phyloP scores from a whole-genome alignment of 2,329 filamentous ascomycete species.

The Alternaria novae-zelandiae region DNA sequence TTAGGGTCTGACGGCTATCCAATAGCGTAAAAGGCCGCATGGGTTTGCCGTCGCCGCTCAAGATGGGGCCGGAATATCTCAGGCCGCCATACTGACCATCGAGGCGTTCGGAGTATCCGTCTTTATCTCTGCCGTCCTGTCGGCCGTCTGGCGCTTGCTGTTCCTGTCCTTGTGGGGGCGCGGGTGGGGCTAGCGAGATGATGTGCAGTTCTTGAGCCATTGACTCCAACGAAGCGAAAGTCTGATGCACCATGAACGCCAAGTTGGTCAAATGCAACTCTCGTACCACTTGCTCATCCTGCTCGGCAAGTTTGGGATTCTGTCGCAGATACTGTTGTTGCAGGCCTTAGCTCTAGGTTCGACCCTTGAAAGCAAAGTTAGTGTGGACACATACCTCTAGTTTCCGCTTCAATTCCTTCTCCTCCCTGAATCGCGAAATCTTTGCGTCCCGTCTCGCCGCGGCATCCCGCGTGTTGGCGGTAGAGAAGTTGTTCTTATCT shows the following conservation, averaged over 20 bases:
- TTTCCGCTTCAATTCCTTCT: conserved; percentile 83
- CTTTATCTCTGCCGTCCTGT: conserved; percentile 55
- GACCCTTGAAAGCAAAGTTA: conserved; percentile 9
- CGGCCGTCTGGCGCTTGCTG: conserved; percentile 52
- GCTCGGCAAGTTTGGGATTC: conserved; percentile 66
- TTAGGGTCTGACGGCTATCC: conserved; percentile 75
- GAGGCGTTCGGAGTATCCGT: conserved; percentile 74
- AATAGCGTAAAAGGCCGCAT: conserved; percentile 89
- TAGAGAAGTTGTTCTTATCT: conserved; percentile 73
- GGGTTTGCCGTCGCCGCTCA: conserved; percentile 81
- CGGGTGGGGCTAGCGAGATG: conserved; percentile 72
- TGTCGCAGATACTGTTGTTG: conserved; percentile 61
- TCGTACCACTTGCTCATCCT: conserved; percentile 85
- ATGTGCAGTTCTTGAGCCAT: conserved; percentile 85
- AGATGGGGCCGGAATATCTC: conserved; percentile 69
- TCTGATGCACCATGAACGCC: conserved; percentile 73
- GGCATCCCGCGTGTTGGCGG: conserved; percentile 70
- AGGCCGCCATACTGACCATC: conserved; percentile 60
- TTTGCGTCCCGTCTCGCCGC: conserved; percentile 79
- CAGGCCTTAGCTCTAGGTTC: conserved; percentile 29
- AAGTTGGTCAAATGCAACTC: conserved; percentile 79
- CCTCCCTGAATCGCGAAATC: conserved; percentile 81
- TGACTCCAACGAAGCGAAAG: conserved; percentile 87
- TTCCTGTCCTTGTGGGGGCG: conserved; percentile 51
- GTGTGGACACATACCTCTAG: conserved; percentile 65